These are phyloP conservation scores for Alternaria sp. DNA, from an alignment of 2,329 filamentous ascomycete species.

Conservation along the genomic window DNA sequence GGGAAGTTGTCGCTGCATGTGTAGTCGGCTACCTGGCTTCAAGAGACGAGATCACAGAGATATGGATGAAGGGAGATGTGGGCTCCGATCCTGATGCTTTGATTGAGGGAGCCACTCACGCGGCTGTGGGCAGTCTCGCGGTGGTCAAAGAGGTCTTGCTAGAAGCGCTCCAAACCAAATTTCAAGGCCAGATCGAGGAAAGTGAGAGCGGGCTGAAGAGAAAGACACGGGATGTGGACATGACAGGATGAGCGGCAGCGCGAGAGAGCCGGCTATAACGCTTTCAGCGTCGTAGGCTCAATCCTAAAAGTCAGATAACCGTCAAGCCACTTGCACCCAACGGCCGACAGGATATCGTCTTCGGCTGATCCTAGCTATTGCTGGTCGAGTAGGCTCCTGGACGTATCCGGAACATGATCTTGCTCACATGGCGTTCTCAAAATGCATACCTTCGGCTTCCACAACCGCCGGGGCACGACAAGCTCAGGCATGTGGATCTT, in stretches of 20 bases:
- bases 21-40: constrained; percentile 88
- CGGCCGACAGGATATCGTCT: not conserved
- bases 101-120: constrained; percentile 70
- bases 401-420: not conserved
- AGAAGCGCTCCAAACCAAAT: constrained; percentile 54
- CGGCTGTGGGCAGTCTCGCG: constrained; percentile 65
- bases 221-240: constrained; percentile 43
- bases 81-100: constrained; percentile 60
- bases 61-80: constrained; percentile 87
- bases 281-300: not conserved
- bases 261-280: not conserved
- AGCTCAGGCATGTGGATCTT: constrained; percentile 5
- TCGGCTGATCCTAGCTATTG: not conserved
- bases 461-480: not conserved
- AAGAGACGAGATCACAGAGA: constrained; percentile 89
- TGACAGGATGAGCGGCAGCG: constrained; percentile 38
- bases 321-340: not conserved
- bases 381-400: not conserved
- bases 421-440: not conserved
- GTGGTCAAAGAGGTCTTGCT: constrained; percentile 69
- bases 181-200: constrained; percentile 30
- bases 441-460: constrained; percentile 10
- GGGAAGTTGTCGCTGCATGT: constrained; percentile 79
- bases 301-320: not conserved
- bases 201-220: constrained; percentile 32